Percentiles rank a stretch among this genome's conserved stretches.
Conservation (phyloP, 208 protist genomes). For the Leishmania aethiopica region DNA sequence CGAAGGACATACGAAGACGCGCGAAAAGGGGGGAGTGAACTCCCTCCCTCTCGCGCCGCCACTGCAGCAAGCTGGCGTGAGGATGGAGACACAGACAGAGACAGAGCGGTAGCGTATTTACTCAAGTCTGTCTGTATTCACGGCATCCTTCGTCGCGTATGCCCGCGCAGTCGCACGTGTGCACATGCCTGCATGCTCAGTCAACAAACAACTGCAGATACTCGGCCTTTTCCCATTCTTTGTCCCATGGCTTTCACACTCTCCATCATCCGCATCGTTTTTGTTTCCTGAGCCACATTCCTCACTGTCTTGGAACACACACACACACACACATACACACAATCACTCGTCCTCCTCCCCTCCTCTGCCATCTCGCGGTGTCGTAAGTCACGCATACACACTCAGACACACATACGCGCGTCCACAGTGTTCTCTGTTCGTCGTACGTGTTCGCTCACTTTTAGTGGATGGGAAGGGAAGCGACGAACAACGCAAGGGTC, state of each 20-base stretch:
- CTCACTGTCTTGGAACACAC: neutral
- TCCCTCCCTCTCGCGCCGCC: neutral
- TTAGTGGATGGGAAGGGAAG: neutral
- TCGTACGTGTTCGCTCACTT: neutral
- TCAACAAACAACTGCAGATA: neutral
- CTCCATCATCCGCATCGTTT: neutral
- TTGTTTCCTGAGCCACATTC: neutral
- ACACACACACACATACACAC: neutral
- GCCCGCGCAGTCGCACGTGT: neutral
- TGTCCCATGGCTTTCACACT: neutral
- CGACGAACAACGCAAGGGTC: neutral
- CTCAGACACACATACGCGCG: neutral
- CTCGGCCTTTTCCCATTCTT: neutral
- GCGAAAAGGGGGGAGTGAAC: too few relatives aligned
- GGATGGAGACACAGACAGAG: neutral
- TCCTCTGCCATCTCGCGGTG: neutral
- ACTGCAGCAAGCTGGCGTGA: neutral
- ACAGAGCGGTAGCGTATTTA: neutral
- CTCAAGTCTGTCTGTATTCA: neutral
- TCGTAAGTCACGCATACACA: neutral
- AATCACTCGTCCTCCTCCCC: neutral
- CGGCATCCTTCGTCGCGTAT: neutral
- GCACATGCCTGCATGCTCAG: neutral
- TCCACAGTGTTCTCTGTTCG: conserved; percentile 12
- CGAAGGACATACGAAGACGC: neutral